Percentiles rank a stretch among this genome's conserved stretches.
Evolutionary conservation across 306 rosid species (phyloP).

Genomic region (Prunus armeniaca): DNA sequence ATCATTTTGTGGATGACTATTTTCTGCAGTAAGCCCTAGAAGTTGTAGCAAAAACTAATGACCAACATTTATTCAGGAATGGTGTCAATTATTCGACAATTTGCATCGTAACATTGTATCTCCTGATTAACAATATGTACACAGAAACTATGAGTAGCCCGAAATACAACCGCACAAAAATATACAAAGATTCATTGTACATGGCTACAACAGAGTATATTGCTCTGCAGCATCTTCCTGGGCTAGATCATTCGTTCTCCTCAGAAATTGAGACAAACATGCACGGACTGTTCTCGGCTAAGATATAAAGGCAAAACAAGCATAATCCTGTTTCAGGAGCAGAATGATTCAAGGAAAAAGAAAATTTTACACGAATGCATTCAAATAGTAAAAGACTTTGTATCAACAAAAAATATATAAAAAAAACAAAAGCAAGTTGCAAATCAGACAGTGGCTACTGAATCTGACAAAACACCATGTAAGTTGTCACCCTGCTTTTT

Average conservation of each 20-base stretch:
- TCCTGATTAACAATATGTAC: too few relatives aligned
- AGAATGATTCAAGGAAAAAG: not conserved
- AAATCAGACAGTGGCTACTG: not conserved
- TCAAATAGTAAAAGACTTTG: not conserved
- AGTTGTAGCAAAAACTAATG: not conserved
- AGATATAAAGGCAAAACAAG: conserved; percentile 76
- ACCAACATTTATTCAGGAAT: not conserved
- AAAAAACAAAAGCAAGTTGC: not conserved
- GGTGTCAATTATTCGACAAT: not conserved
- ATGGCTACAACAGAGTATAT: conserved; percentile 47
- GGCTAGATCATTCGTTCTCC: conserved; percentile 51
- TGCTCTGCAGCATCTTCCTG: conserved; percentile 41
- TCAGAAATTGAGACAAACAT: conserved; percentile 38
- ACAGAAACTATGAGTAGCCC: not conserved
- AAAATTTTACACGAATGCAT: not conserved
- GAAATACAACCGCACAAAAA: not conserved
- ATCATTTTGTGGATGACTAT: too few relatives aligned
- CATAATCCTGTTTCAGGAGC: conserved; percentile 59
- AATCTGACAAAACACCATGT: not conserved
- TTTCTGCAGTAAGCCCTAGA: too few relatives aligned
- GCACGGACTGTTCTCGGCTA: conserved; percentile 55
- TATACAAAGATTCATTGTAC: not conserved
- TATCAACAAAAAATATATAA: not conserved
- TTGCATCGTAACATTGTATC: not conserved
- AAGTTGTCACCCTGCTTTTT: not conserved